phyloP scores from a whole-genome alignment of 140 eudicot genomes.

The Bidens hawaiensis region DNA sequence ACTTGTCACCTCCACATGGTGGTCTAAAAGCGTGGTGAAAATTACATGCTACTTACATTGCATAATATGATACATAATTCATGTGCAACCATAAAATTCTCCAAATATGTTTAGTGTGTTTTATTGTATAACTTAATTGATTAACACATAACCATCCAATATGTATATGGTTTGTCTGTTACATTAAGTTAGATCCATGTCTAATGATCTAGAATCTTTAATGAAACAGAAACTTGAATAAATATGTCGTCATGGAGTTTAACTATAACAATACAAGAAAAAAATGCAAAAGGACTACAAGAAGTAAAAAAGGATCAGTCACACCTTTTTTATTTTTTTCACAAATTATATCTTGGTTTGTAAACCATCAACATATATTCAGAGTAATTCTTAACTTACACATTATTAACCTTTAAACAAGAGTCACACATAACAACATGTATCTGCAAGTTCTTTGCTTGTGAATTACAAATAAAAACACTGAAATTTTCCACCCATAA shows the following conservation, averaged over 20 bases:
- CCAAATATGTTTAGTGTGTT: conserved; percentile 3
- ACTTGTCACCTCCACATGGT: neutral
- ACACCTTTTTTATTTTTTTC: too few species aligned
- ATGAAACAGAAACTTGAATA: neutral
- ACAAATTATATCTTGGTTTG: neutral
- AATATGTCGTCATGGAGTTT: neutral
- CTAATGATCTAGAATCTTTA: neutral
- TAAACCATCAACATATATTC: neutral
- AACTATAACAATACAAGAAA: neutral
- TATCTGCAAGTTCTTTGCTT: neutral
- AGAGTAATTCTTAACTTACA: neutral
- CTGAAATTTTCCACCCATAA: neutral
- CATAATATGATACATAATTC: conserved; percentile 1
- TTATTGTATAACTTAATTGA: neutral
- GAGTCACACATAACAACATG: neutral
- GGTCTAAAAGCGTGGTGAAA: neutral
- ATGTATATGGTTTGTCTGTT: neutral
- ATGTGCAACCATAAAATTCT: conserved; percentile 3
- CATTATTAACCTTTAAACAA: neutral
- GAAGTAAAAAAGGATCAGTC: too few species aligned
- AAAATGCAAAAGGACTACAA: too few species aligned
- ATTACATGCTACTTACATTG: neutral
- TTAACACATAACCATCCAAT: neutral
- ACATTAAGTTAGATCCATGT: neutral
- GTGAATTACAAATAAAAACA: neutral